phyloP scores from a whole-genome alignment of 495 filamentous ascomycete species.

The Penicillium cosmopolitanum region DNA sequence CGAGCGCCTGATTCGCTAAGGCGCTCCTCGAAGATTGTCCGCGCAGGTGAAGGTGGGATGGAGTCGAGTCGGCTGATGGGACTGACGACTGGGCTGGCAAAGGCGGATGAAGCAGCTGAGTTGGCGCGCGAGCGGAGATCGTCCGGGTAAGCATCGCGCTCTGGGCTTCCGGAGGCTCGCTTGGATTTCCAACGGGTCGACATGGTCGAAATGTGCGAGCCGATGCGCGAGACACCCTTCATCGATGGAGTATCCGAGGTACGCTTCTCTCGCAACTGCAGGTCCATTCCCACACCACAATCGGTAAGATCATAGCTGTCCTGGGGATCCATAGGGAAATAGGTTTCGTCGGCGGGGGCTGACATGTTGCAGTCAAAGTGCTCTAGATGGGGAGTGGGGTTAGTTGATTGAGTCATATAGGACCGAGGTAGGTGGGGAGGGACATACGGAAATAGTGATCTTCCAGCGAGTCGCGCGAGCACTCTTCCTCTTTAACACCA shows the following conservation, averaged over 20 bases:
- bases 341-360: slow-evolving; percentile 35
- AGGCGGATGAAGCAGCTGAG: slow-evolving; percentile 70
- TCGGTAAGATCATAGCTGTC: slow-evolving; percentile 64
- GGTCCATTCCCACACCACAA: slow-evolving; percentile 65
- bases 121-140: slow-evolving; percentile 49
- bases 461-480: slow-evolving; percentile 47
- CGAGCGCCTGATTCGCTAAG: slow-evolving; percentile 47
- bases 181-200: slow-evolving; percentile 66
- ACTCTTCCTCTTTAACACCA: slow-evolving; percentile 60
- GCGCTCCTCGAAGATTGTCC: slow-evolving; percentile 66
- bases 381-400: slow-evolving; percentile 29
- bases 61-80: slow-evolving; percentile 56
- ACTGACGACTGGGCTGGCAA: slow-evolving; percentile 60
- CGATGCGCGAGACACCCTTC: slow-evolving; percentile 67
- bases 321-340: slow-evolving; percentile 36
- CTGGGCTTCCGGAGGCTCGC: slow-evolving; percentile 50
- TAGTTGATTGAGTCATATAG: slow-evolving; percentile 2
- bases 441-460: slow-evolving; percentile 52
- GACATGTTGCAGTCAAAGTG: slow-evolving; percentile 42
- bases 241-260: slow-evolving; percentile 68
- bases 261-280: slow-evolving; percentile 59
- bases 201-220: slow-evolving; percentile 73
- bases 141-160: slow-evolving; percentile 44
- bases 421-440: slow-evolving; percentile 12
- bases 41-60: slow-evolving; percentile 67